Percentiles rank a stretch among this genome's conserved stretches.
Evolutionary conservation across 306 rosid genomes (phyloP).

Genomic region (Cajanus cajan): DNA sequence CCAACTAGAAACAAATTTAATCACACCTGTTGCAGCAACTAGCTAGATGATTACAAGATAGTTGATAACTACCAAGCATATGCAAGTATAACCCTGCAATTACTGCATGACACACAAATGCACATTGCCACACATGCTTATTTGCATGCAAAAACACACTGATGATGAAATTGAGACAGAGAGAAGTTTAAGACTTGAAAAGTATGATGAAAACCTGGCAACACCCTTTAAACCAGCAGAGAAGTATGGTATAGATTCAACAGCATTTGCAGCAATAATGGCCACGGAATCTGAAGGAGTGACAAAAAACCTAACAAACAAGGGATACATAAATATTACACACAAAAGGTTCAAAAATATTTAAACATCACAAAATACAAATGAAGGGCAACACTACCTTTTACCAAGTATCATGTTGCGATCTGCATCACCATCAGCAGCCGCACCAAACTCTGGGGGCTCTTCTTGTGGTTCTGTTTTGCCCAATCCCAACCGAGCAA

Average conservation of each 20-base stretch:
- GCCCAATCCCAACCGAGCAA: slow-evolving; percentile 86
- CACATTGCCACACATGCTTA: background rate
- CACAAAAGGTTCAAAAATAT: slow-evolving; percentile 8
- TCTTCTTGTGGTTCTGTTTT: slow-evolving; percentile 68
- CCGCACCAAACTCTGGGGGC: slow-evolving; percentile 99
- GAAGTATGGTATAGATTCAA: slow-evolving; percentile 94
- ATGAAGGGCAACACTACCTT: slow-evolving; percentile 53
- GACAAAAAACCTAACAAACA: slow-evolving; percentile 76
- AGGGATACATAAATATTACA: slow-evolving; percentile 1
- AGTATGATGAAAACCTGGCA: slow-evolving; percentile 71
- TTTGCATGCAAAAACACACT: background rate
- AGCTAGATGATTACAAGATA: slow-evolving; percentile 4
- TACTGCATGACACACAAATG: slow-evolving; percentile 9
- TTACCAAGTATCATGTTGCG: slow-evolving; percentile 98
- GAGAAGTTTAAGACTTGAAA: background rate
- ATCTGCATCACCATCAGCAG: slow-evolving; percentile 99
- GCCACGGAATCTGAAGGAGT: slow-evolving; percentile 99
- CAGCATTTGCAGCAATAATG: slow-evolving; percentile 99
- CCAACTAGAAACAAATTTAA: background rate
- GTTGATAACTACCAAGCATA: background rate
- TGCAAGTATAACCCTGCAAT: slow-evolving; percentile 12
- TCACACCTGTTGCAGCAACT: background rate
- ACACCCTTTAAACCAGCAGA: slow-evolving; percentile 94
- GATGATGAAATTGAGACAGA: background rate
- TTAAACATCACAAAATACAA: background rate